Percentiles rank a stretch among this genome's conserved stretches.
These are phyloP conservation scores for Dittrichia graveolens DNA, from an alignment of 129 eudicot species.

Conservation along the genomic window DNA sequence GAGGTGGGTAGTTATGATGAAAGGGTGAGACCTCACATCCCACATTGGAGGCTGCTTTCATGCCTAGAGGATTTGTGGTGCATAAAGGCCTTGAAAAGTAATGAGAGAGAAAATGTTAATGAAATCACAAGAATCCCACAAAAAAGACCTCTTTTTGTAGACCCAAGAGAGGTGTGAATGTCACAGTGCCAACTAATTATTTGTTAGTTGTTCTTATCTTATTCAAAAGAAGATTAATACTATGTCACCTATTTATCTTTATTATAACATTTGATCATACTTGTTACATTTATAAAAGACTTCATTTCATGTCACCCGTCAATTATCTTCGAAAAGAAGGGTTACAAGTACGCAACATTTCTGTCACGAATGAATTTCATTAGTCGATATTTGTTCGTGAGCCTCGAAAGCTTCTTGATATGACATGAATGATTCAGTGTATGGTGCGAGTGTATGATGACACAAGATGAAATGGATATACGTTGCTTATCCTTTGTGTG, in stretches of 20 bases:
- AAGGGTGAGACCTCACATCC: constrained; percentile 46
- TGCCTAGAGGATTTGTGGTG: constrained; percentile 66
- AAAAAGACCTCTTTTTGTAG: constrained; percentile 57
- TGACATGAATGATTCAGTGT: too few relatives aligned
- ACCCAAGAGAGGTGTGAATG: constrained; percentile 71
- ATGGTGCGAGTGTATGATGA: too few relatives aligned
- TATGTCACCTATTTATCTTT: too few relatives aligned
- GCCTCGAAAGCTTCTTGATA: too few relatives aligned
- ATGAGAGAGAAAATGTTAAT: constrained; percentile 23
- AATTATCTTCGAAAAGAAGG: too few relatives aligned
- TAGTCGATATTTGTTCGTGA: too few relatives aligned
- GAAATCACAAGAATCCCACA: constrained; percentile 47
- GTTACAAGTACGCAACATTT: too few relatives aligned
- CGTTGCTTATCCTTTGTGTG: constrained; percentile 20
- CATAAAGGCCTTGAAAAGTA: constrained; percentile 51
- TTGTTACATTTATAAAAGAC: too few relatives aligned
- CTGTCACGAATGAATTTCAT: too few relatives aligned
- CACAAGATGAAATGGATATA: not conserved
- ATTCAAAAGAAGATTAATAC: not conserved
- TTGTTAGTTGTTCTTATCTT: constrained; percentile 26
- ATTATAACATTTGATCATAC: too few relatives aligned
- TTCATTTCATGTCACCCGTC: too few relatives aligned
- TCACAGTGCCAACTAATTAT: constrained; percentile 32
- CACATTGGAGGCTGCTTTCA: constrained; percentile 64
- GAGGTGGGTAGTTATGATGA: constrained; percentile 54